Conservation (phyloP, 768 basidiomycete species). For the Chalciporus sphaerocephalus region DNA sequence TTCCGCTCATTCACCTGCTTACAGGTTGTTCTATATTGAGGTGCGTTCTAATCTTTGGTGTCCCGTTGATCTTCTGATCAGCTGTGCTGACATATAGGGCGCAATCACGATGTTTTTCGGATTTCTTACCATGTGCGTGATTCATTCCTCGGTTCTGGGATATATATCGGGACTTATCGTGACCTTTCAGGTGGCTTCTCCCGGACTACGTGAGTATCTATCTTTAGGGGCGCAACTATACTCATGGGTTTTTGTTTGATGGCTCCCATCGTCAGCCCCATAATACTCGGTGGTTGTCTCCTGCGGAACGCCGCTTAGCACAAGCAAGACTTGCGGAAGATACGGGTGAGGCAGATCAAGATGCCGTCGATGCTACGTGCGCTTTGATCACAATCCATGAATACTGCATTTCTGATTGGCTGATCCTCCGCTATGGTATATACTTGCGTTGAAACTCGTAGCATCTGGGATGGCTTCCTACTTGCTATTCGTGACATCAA, state of each 20-base stretch:
- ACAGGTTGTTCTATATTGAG: conserved; percentile 70
- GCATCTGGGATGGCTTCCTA: conserved; percentile 48
- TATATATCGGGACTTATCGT: not conserved
- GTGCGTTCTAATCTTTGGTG: conserved; percentile 24
- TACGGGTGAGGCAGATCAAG: conserved; percentile 61
- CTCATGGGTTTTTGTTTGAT: not conserved
- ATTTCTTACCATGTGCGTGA: conserved; percentile 44
- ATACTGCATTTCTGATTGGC: not conserved
- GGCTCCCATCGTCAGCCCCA: conserved; percentile 38
- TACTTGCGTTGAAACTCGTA: conserved; percentile 15
- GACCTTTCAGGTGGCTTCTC: conserved; percentile 44
- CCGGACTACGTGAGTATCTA: conserved; percentile 52
- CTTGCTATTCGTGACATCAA: conserved; percentile 55
- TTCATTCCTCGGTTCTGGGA: not conserved
- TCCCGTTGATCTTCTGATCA: not conserved
- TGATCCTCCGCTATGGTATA: not conserved
- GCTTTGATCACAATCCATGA: not conserved
- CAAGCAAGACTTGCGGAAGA: conserved; percentile 68
- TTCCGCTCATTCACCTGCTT: not conserved
- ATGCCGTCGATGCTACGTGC: conserved; percentile 19
- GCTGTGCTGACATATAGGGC: conserved; percentile 38
- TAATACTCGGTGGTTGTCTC: conserved; percentile 58
- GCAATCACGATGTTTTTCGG: conserved; percentile 59
- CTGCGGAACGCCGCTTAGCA: conserved; percentile 51
- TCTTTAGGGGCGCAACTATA: not conserved